Base-by-base conservation (phyloP, 768 basidiomycete species). In the Cystobasidium tubakii region DNA sequence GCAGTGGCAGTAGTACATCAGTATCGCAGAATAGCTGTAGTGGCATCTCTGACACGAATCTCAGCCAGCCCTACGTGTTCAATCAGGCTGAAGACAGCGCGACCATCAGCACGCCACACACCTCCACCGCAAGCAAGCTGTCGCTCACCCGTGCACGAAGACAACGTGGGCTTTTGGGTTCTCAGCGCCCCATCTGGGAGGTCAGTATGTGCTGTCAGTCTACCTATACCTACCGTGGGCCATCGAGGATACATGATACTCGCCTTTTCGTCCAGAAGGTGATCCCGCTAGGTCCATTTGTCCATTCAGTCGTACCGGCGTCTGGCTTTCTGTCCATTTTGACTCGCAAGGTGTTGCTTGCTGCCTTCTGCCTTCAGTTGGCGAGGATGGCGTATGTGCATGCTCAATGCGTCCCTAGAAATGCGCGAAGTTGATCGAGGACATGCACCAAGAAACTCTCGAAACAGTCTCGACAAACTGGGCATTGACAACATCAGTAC, bases 121-220 rank as follows among this genome's bases (percentile, higher is more conserved):
- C 10, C 9, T 27, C 34, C 21, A 50, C 65, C 17, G 12, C 13
- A 44, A 57, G 50, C 19, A n/a, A 31, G 19, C 44, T 7, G 50
- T 17, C 2, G 34, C 69, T 13, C 19, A 71, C 69, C 69, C 69
- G 39, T 71, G 69, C 12, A 71, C 69, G 34, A 71, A 71, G 4
- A 71, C 69, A 19, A 71, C 31, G 55, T 60, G 69, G 4, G 69
- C 69, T 36, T 60, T 71, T 33, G 69, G 69, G 23, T 60, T 17
- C 21, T 31, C 4, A 3, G 54, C 50, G 2, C 9, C 29, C 69
- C 69, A 71, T 13, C 69, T 71, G 54, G 7, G 53, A 55, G n/a
- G n/a, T 34, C 29, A 7, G 23, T n/a, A 29, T 54, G 25, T n/a
- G n/a, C n/a, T n/a, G 25, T 27, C 17, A 39, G 33, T 33, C 25